phyloP scores from a whole-genome alignment of 83 land plant species.

The Diphasiastrum complanatum region DNA sequence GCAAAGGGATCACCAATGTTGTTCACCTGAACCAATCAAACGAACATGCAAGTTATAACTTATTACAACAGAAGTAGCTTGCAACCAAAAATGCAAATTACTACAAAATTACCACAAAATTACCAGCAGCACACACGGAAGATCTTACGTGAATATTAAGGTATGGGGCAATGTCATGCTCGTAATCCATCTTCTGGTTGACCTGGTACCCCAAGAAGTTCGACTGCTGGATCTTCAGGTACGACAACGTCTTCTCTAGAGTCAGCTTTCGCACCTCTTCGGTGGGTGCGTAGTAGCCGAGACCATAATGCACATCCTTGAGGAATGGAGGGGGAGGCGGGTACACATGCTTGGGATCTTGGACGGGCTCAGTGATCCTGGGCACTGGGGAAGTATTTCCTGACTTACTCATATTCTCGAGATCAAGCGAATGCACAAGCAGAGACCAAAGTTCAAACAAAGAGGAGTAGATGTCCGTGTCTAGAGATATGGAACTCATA shows the following conservation, averaged over 20 bases:
- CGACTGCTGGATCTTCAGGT: slow-evolving; percentile 5
- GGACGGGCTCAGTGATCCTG: not conserved
- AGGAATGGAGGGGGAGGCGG: not conserved
- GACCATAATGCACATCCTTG: not conserved
- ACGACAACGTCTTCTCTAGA: not conserved
- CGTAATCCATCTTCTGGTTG: slow-evolving; percentile 2
- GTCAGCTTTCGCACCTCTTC: not conserved
- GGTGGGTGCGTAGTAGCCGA: not conserved
- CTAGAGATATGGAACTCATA: too few species aligned
- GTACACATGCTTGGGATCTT: not conserved
- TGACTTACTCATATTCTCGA: too few species aligned
- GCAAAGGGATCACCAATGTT: slow-evolving; percentile 17
- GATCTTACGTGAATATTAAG: slow-evolving; percentile 2
- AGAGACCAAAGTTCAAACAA: too few species aligned
- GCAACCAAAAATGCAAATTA: too few species aligned
- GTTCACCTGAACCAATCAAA: too few species aligned
- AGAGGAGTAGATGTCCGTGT: too few species aligned
- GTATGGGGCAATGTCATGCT: not conserved
- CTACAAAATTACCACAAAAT: too few species aligned
- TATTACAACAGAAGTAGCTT: too few species aligned
- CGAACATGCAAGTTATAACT: too few species aligned
- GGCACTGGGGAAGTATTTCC: too few species aligned
- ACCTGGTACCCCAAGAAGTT: slow-evolving; percentile 6
- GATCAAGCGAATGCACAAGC: too few species aligned
- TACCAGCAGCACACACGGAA: too few species aligned